phyloP scores from a whole-genome alignment of 2,329 filamentous ascomycete species.

The Aspergillus pseudotamarii region DNA sequence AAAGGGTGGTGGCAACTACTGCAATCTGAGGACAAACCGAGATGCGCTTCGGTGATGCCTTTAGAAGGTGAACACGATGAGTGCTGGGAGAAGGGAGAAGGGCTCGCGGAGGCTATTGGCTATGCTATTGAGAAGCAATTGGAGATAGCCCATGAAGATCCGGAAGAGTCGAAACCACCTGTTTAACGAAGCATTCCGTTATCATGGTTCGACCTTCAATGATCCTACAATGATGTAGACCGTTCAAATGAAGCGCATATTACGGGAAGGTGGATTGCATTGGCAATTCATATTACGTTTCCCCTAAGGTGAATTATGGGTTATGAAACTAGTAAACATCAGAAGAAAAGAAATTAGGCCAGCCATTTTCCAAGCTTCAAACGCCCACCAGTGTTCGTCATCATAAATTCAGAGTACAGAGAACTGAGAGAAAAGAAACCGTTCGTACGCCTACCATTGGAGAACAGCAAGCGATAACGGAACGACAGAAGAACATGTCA shows the following conservation, averaged over 20 bases:
- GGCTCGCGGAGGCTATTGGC: slow-evolving; percentile 42
- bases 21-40: slow-evolving; percentile 32
- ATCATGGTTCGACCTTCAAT: neutral
- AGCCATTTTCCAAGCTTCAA: slow-evolving; percentile 28
- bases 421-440: slow-evolving; percentile 27
- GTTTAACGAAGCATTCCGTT: neutral
- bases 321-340: slow-evolving; percentile 28
- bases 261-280: neutral
- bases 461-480: slow-evolving; percentile 6
- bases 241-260: neutral
- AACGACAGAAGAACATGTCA: slow-evolving; percentile 6
- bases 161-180: neutral
- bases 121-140: slow-evolving; percentile 34
- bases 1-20: slow-evolving; percentile 49
- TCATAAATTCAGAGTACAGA: slow-evolving; percentile 32
- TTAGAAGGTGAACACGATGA: slow-evolving; percentile 46
- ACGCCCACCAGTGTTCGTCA: slow-evolving; percentile 29
- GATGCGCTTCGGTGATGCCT: slow-evolving; percentile 40
- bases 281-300: neutral
- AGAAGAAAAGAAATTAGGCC: slow-evolving; percentile 26
- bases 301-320: neutral
- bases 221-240: neutral
- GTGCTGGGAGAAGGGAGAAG: slow-evolving; percentile 44
- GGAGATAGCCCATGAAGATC: slow-evolving; percentile 2
- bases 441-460: slow-evolving; percentile 31